Percentiles rank a stretch among this genome's conserved stretches.
These are phyloP conservation scores for Coniella lustricola DNA, from an alignment of 2,329 filamentous ascomycete genomes.

Conservation along the genomic window DNA sequence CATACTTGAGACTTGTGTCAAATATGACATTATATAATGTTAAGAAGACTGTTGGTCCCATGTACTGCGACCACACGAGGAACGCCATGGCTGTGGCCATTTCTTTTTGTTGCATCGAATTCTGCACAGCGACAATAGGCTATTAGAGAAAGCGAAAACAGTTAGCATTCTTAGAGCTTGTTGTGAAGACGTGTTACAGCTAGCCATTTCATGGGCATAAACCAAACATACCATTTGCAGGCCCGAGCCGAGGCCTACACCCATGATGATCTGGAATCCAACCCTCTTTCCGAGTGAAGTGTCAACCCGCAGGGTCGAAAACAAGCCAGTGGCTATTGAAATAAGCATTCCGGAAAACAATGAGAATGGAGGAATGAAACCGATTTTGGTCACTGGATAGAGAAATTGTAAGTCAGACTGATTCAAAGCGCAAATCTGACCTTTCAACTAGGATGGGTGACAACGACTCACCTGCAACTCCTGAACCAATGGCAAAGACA, in stretches of 20 bases:
- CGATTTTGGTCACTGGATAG: no score
- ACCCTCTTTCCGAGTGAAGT: conserved; percentile 17
- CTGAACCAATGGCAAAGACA: neutral
- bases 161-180: no score
- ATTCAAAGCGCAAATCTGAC: no score
- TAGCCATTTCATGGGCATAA: no score
- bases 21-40: conserved; percentile 24
- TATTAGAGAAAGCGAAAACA: neutral
- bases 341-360: neutral
- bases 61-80: conserved; percentile 8
- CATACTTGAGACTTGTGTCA: conserved; percentile 12
- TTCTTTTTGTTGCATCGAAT: conserved; percentile 6
- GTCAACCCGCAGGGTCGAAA: conserved; percentile 16
- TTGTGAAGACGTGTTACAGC: no score
- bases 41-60: conserved; percentile 10
- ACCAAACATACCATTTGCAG: conserved; percentile 19
- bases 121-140: conserved; percentile 8
- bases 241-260: conserved; percentile 20
- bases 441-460: no score
- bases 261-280: conserved; percentile 21
- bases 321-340: conserved; percentile 9
- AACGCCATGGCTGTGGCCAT: conserved; percentile 7
- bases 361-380: neutral
- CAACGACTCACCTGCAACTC: conserved; percentile 19
- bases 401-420: neutral